Percentiles rank a stretch among this genome's conserved stretches.
phyloP scores from a whole-genome alignment of 768 basidiomycete genomes.

The Pleurotus tuoliensis region DNA sequence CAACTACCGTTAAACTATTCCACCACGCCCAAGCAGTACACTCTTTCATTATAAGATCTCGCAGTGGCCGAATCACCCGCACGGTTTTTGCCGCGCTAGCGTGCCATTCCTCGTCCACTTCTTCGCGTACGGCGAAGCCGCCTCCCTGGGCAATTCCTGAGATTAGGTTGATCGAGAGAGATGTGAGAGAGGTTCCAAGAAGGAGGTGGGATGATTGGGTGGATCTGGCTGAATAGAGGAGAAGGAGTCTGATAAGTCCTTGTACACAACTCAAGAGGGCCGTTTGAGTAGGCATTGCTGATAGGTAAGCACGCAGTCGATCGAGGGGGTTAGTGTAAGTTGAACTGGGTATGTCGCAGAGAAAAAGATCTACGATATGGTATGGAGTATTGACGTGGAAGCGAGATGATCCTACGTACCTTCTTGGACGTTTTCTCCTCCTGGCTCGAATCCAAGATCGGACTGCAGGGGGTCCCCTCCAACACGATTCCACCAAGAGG shows the following conservation, averaged over 20 bases:
- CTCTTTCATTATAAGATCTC: conserved; percentile 76
- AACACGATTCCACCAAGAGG: conserved; percentile 57
- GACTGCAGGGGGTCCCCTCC: conserved; percentile 25
- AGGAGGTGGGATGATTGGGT: conserved; percentile 69
- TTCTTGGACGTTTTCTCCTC: conserved; percentile 50
- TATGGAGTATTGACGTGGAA: not conserved
- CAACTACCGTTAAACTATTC: conserved; percentile 50
- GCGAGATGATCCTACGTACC: conserved; percentile 26
- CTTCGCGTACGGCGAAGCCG: conserved; percentile 66
- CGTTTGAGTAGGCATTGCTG: conserved; percentile 71
- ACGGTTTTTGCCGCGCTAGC: conserved; percentile 27
- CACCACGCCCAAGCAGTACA: conserved; percentile 79
- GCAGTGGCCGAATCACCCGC: conserved; percentile 61
- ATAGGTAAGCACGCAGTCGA: conserved; percentile 48
- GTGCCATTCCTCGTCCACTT: conserved; percentile 70
- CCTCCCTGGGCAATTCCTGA: conserved; percentile 74
- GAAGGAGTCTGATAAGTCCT: conserved; percentile 60
- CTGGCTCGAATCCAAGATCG: conserved; percentile 25
- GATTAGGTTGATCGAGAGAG: conserved; percentile 69
- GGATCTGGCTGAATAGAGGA: conserved; percentile 60
- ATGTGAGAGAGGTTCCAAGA: conserved; percentile 77
- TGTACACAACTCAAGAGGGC: conserved; percentile 58
- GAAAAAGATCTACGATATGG: conserved; percentile 23
- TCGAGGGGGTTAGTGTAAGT: conserved; percentile 16
- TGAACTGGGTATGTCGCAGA: conserved; percentile 20